These are phyloP conservation scores for Proliferodiscus dingleyae DNA, from an alignment of 2,329 filamentous ascomycete species.

Conservation along the genomic window DNA sequence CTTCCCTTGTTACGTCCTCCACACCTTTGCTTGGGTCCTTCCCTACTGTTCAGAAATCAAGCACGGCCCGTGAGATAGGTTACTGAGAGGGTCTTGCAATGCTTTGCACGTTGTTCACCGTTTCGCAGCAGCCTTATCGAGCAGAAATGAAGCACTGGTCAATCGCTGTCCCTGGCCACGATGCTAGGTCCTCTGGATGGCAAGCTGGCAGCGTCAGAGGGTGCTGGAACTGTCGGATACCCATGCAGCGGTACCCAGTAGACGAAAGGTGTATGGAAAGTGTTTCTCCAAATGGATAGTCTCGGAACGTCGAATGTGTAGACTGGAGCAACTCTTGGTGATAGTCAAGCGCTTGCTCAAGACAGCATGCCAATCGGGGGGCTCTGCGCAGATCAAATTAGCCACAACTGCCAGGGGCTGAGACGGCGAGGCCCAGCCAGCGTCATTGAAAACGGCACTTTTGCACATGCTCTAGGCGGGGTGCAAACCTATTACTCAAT, in stretches of 20 bases:
- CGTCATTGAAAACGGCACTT: conserved; percentile 13
- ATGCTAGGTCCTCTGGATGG: conserved; percentile 11
- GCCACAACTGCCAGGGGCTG: conserved; percentile 15
- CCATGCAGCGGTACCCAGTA: conserved; percentile 19
- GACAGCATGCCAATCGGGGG: conserved; percentile 19
- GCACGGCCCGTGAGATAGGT: conserved; percentile 15
- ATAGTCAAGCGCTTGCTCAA: conserved; percentile 15
- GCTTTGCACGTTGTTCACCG: conserved; percentile 11
- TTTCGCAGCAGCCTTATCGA: conserved; percentile 25
- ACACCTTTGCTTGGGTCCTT: conserved; percentile 24
- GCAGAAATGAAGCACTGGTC: conserved; percentile 7
- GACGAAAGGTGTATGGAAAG: conserved; percentile 34
- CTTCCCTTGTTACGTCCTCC: conserved; percentile 25
- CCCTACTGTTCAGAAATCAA: conserved; percentile 18
- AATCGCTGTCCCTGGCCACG: conserved; percentile 10
- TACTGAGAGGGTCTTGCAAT: conserved; percentile 27
- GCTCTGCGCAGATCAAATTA: conserved; percentile 12
- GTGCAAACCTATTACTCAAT: conserved; percentile 23
- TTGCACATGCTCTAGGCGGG: conserved; percentile 17
- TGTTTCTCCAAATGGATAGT: conserved; percentile 39
- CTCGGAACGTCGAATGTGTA: conserved; percentile 11
- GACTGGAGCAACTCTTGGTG: conserved; percentile 10
- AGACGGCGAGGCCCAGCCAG: conserved; percentile 10
- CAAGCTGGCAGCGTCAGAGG: conserved; percentile 13
- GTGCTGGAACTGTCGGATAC: conserved; percentile 12